Conservation (phyloP, 176 grass and related monocot genomes). For the Cenchrus purpureus region DNA sequence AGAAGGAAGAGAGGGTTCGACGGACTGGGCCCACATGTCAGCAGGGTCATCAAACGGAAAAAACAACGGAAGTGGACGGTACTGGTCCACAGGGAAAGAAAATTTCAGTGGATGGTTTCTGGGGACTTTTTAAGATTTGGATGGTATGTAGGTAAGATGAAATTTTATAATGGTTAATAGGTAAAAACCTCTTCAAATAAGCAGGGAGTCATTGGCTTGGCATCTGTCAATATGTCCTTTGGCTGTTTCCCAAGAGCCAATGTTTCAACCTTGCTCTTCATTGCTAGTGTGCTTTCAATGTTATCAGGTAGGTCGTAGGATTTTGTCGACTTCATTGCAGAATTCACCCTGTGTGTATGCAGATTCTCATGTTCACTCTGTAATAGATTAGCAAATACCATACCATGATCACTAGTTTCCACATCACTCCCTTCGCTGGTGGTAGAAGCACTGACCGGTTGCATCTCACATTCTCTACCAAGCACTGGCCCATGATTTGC, state of each 20-base stretch:
- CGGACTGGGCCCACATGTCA: too few relatives aligned
- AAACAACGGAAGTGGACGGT: too few relatives aligned
- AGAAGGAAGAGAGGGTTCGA: too few relatives aligned
- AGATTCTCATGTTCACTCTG: slow-evolving; percentile 26
- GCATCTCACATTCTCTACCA: slow-evolving; percentile 37
- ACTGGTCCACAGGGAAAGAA: too few relatives aligned
- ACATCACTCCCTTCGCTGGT: slow-evolving; percentile 17
- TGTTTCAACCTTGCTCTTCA: slow-evolving; percentile 40
- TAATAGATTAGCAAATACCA: neutral
- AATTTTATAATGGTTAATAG: too few relatives aligned
- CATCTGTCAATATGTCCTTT: slow-evolving; percentile 42
- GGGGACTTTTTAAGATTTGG: too few relatives aligned
- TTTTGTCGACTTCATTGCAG: slow-evolving; percentile 42
- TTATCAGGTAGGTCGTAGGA: slow-evolving; percentile 30
- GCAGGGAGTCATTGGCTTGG: slow-evolving; percentile 45
- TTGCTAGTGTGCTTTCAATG: slow-evolving; percentile 4
- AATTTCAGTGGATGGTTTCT: too few relatives aligned
- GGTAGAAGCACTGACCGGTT: slow-evolving; percentile 28
- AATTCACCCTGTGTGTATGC: slow-evolving; percentile 37
- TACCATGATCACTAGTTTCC: slow-evolving; percentile 17
- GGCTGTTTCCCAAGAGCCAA: slow-evolving; percentile 33
- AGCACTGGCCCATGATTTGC: neutral
- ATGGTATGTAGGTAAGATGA: too few relatives aligned
- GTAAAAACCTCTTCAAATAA: slow-evolving; percentile 53
- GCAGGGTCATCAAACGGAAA: too few relatives aligned